Percentiles rank a stretch among this genome's conserved stretches.
Evolutionary conservation across 2,329 filamentous ascomycete species (phyloP).

Genomic region (Aspergillus pseudotamarii): DNA sequence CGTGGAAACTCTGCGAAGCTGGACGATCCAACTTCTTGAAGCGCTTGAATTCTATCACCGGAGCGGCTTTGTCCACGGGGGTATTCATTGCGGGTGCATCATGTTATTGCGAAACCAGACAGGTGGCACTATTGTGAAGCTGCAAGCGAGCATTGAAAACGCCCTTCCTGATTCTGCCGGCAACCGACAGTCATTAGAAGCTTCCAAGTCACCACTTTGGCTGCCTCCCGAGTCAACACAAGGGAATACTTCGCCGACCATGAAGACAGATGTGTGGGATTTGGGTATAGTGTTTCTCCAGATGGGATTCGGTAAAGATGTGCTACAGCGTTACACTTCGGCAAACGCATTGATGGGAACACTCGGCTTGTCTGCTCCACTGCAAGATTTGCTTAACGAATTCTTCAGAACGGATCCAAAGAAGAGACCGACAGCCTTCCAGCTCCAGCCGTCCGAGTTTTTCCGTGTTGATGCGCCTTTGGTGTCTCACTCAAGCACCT

Average conservation of each 20-base stretch:
- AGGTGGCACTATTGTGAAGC: conserved; percentile 68
- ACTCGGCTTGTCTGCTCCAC: conserved; percentile 70
- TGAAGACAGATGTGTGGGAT: conserved; percentile 92
- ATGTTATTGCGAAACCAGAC: conserved; percentile 71
- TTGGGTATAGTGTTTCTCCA: conserved; percentile 89
- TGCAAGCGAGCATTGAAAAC: conserved; percentile 52
- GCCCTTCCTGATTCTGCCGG: conserved; percentile 53
- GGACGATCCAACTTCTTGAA: conserved; percentile 90
- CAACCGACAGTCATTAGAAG: conserved; percentile 41
- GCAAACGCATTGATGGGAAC: conserved; percentile 73
- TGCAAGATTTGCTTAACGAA: conserved; percentile 78
- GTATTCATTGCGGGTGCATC: conserved; percentile 78
- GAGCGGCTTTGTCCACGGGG: conserved; percentile 79
- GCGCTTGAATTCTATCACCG: conserved; percentile 85
- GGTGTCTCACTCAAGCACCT: conserved; percentile 43
- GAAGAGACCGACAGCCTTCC: conserved; percentile 81
- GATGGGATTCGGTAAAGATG: conserved; percentile 86
- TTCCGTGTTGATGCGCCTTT: conserved; percentile 45
- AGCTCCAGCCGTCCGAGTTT: conserved; percentile 60
- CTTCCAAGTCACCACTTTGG: conserved; percentile 81
- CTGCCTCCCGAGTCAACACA: conserved; percentile 73
- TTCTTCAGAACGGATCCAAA: conserved; percentile 85
- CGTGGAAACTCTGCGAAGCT: conserved; percentile 76
- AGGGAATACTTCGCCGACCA: conserved; percentile 58
- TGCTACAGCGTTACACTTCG: conserved; percentile 75